Conservation (phyloP, 164 flowering plant species). For the Vitis rupestris region DNA sequence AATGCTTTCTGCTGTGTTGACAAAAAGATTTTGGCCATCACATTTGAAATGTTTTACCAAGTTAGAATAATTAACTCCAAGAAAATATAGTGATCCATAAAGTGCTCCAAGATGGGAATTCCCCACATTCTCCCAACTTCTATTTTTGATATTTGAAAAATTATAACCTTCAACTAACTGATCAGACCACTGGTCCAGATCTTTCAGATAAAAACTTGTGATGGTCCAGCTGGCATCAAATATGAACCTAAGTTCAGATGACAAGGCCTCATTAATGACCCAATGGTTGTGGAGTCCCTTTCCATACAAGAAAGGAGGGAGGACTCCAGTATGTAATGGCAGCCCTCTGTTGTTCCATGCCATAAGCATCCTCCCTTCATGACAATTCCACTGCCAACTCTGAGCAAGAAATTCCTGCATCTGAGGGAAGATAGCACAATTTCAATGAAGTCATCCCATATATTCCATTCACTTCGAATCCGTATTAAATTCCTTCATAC, state of each 20-base stretch:
- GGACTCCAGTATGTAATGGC: slow-evolving; percentile 80
- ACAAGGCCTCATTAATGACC: slow-evolving; percentile 75
- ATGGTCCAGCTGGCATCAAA: slow-evolving; percentile 80
- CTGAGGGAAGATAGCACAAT: slow-evolving; percentile 41
- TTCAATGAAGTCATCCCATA: slow-evolving; percentile 25
- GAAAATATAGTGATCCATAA: slow-evolving; percentile 70
- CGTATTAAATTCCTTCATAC: slow-evolving; percentile 42
- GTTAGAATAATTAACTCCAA: slow-evolving; percentile 42
- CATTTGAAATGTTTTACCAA: slow-evolving; percentile 57
- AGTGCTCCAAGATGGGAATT: slow-evolving; percentile 57
- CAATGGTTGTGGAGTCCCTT: slow-evolving; percentile 75
- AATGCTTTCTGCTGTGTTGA: slow-evolving; percentile 29
- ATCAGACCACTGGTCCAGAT: slow-evolving; percentile 19
- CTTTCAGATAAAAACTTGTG: slow-evolving; percentile 48
- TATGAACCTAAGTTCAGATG: slow-evolving; percentile 67
- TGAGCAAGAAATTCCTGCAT: slow-evolving; percentile 70
- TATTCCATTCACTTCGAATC: slow-evolving; percentile 32
- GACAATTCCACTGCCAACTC: slow-evolving; percentile 28
- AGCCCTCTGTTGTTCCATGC: slow-evolving; percentile 81
- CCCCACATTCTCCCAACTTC: slow-evolving; percentile 62
- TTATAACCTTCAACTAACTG: slow-evolving; percentile 12
- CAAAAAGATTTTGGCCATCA: slow-evolving; percentile 41
- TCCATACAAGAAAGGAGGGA: slow-evolving; percentile 86
- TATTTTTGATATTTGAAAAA: slow-evolving; percentile 19
- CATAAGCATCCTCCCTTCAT: slow-evolving; percentile 52